These are phyloP conservation scores for Penicillium argentinense DNA, from an alignment of 495 filamentous ascomycete genomes.

Conservation along the genomic window DNA sequence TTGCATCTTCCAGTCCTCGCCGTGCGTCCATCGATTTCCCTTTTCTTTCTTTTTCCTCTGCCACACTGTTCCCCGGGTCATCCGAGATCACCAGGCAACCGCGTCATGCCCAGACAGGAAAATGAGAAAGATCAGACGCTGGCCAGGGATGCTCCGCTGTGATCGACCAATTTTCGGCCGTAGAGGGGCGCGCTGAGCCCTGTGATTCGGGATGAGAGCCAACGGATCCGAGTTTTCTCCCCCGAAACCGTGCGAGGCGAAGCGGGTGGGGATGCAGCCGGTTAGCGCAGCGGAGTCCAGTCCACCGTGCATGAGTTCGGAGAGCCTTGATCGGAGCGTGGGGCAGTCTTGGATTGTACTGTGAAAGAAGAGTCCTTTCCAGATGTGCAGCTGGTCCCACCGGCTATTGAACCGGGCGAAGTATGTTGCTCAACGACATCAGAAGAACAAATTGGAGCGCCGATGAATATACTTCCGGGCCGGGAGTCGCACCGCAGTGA, in stretches of 20 bases:
- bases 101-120: neutral
- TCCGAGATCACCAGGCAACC: too few species aligned
- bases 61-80: too few species aligned
- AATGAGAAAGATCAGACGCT: constrained; percentile 6
- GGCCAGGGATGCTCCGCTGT: constrained; percentile 6
- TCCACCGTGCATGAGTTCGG: constrained; percentile 14
- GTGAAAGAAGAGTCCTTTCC: too few species aligned
- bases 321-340: constrained; percentile 5
- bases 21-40: too few species aligned
- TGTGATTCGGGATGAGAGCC: constrained; percentile 25
- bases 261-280: neutral
- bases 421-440: constrained; percentile 2
- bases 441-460: neutral
- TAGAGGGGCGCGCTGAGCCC: constrained; percentile 7
- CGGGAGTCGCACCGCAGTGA: constrained; percentile 7
- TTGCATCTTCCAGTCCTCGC: too few species aligned
- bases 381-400: too few species aligned
- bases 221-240: constrained; percentile 35
- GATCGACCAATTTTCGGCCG: constrained; percentile 28
- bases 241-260: constrained; percentile 18
- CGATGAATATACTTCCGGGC: neutral
- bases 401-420: constrained; percentile 8
- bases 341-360: too few species aligned
- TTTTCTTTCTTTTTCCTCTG: neutral
- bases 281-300: constrained; percentile 6